Percentiles rank a stretch among this genome's conserved stretches.
These are phyloP conservation scores for Hyphopichia pseudoburtonii DNA, from an alignment of 1,139 yeast genomes.

Conservation along the genomic window DNA sequence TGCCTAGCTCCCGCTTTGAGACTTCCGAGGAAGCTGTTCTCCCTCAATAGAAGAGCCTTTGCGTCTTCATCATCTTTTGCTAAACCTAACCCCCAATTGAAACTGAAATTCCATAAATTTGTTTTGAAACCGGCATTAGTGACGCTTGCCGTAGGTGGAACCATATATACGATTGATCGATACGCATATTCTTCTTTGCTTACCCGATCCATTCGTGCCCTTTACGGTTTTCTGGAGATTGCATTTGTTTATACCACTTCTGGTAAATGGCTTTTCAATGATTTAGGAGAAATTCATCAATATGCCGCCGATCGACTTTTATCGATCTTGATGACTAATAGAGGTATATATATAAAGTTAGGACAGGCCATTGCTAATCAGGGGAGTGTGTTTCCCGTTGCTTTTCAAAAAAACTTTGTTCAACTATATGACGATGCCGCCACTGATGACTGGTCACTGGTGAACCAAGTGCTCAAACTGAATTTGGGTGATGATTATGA, in stretches of 20 bases:
- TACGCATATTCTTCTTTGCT: slow-evolving; percentile 48
- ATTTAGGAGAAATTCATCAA: slow-evolving; percentile 55
- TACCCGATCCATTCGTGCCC: slow-evolving; percentile 52
- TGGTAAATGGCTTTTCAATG: slow-evolving; percentile 41
- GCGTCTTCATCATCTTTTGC: too few species aligned
- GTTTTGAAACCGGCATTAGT: slow-evolving; percentile 6
- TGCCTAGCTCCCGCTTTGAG: too few species aligned
- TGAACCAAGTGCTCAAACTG: slow-evolving; percentile 44
- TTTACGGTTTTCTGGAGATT: slow-evolving; percentile 47
- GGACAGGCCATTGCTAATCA: slow-evolving; percentile 79
- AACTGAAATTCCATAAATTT: neutral
- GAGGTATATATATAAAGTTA: slow-evolving; percentile 72
- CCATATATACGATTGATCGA: slow-evolving; percentile 38
- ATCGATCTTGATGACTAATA: slow-evolving; percentile 53
- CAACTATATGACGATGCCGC: slow-evolving; percentile 72
- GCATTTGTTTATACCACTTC: slow-evolving; percentile 63
- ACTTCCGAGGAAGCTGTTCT: neutral
- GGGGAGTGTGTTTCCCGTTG: slow-evolving; percentile 63
- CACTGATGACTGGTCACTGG: slow-evolving; percentile 56
- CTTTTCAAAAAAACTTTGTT: slow-evolving; percentile 55
- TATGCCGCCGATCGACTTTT: slow-evolving; percentile 57
- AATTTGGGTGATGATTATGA: slow-evolving; percentile 51
- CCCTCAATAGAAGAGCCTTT: too few species aligned
- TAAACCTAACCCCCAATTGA: too few species aligned
- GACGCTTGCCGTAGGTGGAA: slow-evolving; percentile 11